Evolutionary conservation across 495 filamentous ascomycete species (phyloP).

Genomic region (Cercophora sp.): DNA sequence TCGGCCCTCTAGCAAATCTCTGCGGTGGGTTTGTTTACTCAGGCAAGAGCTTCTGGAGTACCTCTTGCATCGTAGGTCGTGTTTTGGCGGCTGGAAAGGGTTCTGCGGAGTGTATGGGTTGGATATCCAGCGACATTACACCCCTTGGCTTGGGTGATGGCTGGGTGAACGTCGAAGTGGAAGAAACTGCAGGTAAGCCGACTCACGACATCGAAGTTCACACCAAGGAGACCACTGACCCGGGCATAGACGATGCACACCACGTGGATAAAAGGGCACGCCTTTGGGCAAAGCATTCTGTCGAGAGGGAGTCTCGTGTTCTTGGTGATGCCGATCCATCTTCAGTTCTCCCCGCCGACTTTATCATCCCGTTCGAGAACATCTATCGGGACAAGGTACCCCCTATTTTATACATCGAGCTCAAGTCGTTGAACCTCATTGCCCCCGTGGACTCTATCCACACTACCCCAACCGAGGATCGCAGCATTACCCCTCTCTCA

Average conservation of each 20-base stretch:
- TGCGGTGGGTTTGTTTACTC: slow-evolving; percentile 74
- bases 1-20: slow-evolving; percentile 68
- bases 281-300: slow-evolving; percentile 41
- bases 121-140: slow-evolving; percentile 59
- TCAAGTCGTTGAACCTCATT: slow-evolving; percentile 41
- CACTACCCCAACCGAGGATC: slow-evolving; percentile 33
- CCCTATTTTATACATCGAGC: slow-evolving; percentile 35
- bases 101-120: slow-evolving; percentile 73
- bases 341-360: slow-evolving; percentile 53
- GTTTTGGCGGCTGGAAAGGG: slow-evolving; percentile 64
- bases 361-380: slow-evolving; percentile 52
- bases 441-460: slow-evolving; percentile 31
- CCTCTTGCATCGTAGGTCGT: slow-evolving; percentile 68
- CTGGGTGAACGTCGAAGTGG: slow-evolving; percentile 60
- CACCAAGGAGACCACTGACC: too few relatives aligned
- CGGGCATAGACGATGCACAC: slow-evolving; percentile 39
- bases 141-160: slow-evolving; percentile 52
- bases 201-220: too few relatives aligned
- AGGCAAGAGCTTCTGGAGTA: slow-evolving; percentile 78
- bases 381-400: slow-evolving; percentile 40
- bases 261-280: slow-evolving; percentile 43
- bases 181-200: slow-evolving; percentile 49
- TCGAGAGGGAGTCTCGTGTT: slow-evolving; percentile 51
- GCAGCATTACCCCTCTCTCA: slow-evolving; percentile 28
- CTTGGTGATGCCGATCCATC: slow-evolving; percentile 47